Conservation (phyloP, 1,284 basidiomycete genomes). For the Gomphus sp. region DNA sequence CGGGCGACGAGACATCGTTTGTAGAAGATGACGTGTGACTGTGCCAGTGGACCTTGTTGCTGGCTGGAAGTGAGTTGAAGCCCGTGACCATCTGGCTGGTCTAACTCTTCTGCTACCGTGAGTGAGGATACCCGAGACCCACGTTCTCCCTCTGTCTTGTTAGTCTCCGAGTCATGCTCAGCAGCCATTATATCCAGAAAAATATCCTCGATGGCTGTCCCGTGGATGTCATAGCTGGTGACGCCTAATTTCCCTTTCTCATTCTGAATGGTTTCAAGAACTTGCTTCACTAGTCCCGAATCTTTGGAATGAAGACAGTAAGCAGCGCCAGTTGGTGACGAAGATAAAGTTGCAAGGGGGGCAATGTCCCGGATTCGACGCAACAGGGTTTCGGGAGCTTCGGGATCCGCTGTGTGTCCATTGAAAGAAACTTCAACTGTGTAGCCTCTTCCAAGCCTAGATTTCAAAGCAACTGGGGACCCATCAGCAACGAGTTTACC, state of each 20-base stretch:
- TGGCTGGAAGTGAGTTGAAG: slow-evolving; percentile 37
- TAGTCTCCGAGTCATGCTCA: slow-evolving; percentile 22
- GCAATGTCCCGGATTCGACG: slow-evolving; percentile 34
- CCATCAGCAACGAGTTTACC: slow-evolving; percentile 68
- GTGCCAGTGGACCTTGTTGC: slow-evolving; percentile 39
- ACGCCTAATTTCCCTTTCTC: slow-evolving; percentile 31
- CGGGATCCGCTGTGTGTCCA: slow-evolving; percentile 19
- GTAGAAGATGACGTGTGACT: slow-evolving; percentile 62
- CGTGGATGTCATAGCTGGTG: slow-evolving; percentile 53
- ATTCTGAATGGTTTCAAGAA: slow-evolving; percentile 46
- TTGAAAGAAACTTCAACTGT: slow-evolving; percentile 45
- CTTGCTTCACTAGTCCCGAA: slow-evolving; percentile 37
- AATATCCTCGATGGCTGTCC: slow-evolving; percentile 72
- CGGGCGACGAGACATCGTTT: slow-evolving; percentile 61
- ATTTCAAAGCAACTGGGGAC: slow-evolving; percentile 65
- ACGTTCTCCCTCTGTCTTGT: slow-evolving; percentile 11
- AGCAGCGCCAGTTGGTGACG: slow-evolving; percentile 30
- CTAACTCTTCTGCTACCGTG: background rate
- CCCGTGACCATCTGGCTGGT: slow-evolving; percentile 17
- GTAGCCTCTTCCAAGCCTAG: slow-evolving; percentile 64
- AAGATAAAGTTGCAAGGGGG: slow-evolving; percentile 33
- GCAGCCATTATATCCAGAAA: slow-evolving; percentile 64
- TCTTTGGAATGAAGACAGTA: slow-evolving; percentile 57
- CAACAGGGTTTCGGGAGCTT: slow-evolving; percentile 9
- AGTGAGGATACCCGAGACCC: slow-evolving; percentile 11